Evolutionary conservation across 2,329 filamentous ascomycete genomes (phyloP).

Genomic region (Diplodia mutila): DNA sequence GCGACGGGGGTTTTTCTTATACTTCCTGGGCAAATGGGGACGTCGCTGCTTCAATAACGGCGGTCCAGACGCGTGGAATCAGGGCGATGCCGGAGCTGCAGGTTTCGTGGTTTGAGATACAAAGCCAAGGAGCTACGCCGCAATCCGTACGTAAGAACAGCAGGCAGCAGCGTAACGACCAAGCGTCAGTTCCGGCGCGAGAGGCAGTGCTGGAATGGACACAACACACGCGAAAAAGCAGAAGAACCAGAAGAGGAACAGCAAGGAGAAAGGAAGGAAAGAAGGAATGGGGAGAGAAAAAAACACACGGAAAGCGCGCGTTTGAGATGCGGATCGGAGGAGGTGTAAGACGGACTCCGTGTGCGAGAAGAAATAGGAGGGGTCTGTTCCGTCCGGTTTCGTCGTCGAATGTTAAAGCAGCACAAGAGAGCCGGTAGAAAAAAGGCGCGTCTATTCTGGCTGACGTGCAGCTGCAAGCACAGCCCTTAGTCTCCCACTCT

Average conservation of each 20-base stretch:
- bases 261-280: background rate
- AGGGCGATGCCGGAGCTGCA: background rate
- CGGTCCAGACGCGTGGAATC: background rate
- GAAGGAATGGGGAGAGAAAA: background rate
- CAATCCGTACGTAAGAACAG: background rate
- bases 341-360: background rate
- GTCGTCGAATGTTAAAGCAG: background rate
- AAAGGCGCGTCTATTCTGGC: background rate
- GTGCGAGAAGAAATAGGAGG: background rate
- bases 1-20: too few relatives aligned
- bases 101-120: background rate
- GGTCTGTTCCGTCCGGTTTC: background rate
- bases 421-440: background rate
- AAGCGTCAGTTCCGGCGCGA: background rate
- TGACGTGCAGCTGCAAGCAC: background rate
- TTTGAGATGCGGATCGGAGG: background rate
- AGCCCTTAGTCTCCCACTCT: background rate
- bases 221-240: background rate
- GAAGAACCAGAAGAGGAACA: background rate
- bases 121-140: background rate
- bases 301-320: too few relatives aligned
- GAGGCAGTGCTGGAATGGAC: background rate
- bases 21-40: background rate
- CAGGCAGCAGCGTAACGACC: background rate
- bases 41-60: background rate